phyloP scores from a whole-genome alignment of 1,284 basidiomycete species.

The Apiotrichum domesticum region DNA sequence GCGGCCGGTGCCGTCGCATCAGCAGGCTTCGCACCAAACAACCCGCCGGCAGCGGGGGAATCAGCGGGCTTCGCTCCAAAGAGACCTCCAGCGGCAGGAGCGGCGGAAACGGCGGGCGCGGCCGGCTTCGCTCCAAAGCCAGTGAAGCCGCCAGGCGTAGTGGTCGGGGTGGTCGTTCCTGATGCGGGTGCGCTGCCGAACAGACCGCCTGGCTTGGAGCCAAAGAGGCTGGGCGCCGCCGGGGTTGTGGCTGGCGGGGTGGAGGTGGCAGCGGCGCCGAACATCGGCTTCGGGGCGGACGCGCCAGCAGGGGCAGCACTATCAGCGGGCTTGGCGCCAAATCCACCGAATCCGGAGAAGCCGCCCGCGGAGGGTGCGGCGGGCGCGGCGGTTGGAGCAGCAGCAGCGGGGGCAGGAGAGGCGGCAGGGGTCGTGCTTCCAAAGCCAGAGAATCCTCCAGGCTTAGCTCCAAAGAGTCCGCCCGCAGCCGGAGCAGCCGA shows the following conservation, averaged over 20 bases:
- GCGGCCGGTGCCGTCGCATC: conserved; percentile 9
- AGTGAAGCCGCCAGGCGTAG: conserved; percentile 15
- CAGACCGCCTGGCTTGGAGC: background rate
- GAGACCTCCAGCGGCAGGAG: conserved; percentile 15
- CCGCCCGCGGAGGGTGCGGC: conserved; percentile 13
- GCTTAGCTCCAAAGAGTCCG: conserved; percentile 13
- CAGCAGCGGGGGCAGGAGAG: conserved; percentile 5
- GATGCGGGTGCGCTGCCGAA: conserved; percentile 19
- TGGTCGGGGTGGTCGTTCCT: conserved; percentile 10
- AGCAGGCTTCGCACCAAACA: conserved; percentile 9
- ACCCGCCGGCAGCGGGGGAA: conserved; percentile 5
- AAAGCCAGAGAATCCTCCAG: conserved; percentile 21
- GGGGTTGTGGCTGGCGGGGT: conserved; percentile 3
- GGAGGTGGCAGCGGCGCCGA: conserved; percentile 19
- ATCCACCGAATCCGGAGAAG: conserved; percentile 24
- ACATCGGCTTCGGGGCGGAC: too few species aligned
- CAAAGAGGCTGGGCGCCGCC: conserved; percentile 7
- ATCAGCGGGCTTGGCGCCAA: conserved; percentile 27
- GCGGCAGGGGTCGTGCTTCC: conserved; percentile 13
- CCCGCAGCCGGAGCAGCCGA: conserved; percentile 3
- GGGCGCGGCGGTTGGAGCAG: conserved; percentile 2
- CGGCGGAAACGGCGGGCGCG: conserved; percentile 8
- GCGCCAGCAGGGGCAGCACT: conserved; percentile 23
- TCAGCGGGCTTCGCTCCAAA: conserved; percentile 10
- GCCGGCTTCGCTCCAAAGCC: conserved; percentile 26